Percentiles rank a stretch among this genome's conserved stretches.
These are phyloP conservation scores for Fusarium veterinarium DNA, from an alignment of 2,329 filamentous ascomycete species.

Conservation along the genomic window DNA sequence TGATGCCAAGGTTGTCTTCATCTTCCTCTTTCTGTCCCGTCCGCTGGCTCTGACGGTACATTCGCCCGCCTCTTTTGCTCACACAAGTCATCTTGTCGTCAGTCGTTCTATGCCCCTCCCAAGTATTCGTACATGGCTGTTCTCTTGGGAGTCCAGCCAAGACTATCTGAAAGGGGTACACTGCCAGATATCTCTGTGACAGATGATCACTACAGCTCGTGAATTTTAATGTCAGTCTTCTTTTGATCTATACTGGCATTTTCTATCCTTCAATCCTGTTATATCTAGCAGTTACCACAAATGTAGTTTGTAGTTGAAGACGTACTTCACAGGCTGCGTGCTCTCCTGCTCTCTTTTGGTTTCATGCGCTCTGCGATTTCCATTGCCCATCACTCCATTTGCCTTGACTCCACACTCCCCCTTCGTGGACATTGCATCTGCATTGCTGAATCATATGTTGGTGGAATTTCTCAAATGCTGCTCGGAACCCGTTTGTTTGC, in stretches of 20 bases:
- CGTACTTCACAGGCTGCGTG: background rate
- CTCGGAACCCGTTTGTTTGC: background rate
- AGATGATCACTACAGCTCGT: background rate
- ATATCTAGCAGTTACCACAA: background rate
- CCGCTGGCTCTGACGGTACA: background rate
- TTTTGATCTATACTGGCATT: background rate
- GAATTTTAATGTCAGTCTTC: background rate
- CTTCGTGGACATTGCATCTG: background rate
- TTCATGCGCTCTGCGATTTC: background rate
- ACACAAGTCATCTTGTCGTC: background rate
- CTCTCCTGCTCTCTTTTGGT: background rate
- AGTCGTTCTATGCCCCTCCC: background rate
- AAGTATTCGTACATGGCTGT: background rate
- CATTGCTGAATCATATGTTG: background rate
- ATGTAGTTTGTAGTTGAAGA: background rate
- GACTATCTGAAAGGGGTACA: background rate
- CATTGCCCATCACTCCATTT: background rate
- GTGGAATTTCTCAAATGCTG: background rate
- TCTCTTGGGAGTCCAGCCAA: background rate
- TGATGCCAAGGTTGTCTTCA: background rate
- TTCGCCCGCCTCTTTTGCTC: background rate
- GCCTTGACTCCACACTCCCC: background rate
- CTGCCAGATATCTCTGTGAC: background rate
- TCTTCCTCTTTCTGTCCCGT: background rate
- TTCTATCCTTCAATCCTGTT: background rate